A percentile compares a stretch with the other conserved stretches of the same genome.
These are phyloP conservation scores for Sporothrix euskadiensis DNA, from an alignment of 2,329 filamentous ascomycete genomes.

Conservation along the genomic window DNA sequence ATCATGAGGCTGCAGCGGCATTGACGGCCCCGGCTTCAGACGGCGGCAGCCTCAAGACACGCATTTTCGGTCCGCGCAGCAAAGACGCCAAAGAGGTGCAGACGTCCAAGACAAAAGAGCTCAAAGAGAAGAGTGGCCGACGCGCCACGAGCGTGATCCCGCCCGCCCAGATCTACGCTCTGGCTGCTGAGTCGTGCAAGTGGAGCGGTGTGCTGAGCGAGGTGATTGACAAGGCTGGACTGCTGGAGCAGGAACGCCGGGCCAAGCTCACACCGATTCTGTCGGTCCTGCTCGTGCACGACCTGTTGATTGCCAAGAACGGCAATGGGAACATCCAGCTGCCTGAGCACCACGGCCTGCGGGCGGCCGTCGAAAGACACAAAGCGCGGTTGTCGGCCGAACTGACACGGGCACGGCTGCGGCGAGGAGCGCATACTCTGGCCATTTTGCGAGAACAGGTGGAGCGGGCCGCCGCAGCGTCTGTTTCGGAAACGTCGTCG, in stretches of 20 bases:
- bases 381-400: slow-evolving; percentile 79
- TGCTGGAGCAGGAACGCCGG: slow-evolving; percentile 67
- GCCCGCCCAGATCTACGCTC: slow-evolving; percentile 79
- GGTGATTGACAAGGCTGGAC: slow-evolving; percentile 77
- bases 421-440: slow-evolving; percentile 67
- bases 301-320: slow-evolving; percentile 63
- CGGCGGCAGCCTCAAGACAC: slow-evolving; percentile 83
- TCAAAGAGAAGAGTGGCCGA: background rate
- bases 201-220: slow-evolving; percentile 86
- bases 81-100: slow-evolving; percentile 43
- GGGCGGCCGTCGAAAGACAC: slow-evolving; percentile 74
- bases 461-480: slow-evolving; percentile 64
- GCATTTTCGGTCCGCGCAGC: slow-evolving; percentile 66
- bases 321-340: slow-evolving; percentile 76
- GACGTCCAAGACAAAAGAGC: slow-evolving; percentile 13
- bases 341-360: slow-evolving; percentile 74
- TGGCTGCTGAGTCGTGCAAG: slow-evolving; percentile 84
- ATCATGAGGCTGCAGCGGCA: slow-evolving; percentile 83
- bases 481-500: slow-evolving; percentile 61
- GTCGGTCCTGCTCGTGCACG: slow-evolving; percentile 80
- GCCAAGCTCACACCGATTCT: slow-evolving; percentile 75
- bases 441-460: slow-evolving; percentile 64
- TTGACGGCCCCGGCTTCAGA: slow-evolving; percentile 63
- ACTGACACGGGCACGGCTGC: slow-evolving; percentile 75
- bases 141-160: slow-evolving; percentile 59